Conservation (phyloP, 2,329 filamentous ascomycete species). For the Westerdykella sp. region DNA sequence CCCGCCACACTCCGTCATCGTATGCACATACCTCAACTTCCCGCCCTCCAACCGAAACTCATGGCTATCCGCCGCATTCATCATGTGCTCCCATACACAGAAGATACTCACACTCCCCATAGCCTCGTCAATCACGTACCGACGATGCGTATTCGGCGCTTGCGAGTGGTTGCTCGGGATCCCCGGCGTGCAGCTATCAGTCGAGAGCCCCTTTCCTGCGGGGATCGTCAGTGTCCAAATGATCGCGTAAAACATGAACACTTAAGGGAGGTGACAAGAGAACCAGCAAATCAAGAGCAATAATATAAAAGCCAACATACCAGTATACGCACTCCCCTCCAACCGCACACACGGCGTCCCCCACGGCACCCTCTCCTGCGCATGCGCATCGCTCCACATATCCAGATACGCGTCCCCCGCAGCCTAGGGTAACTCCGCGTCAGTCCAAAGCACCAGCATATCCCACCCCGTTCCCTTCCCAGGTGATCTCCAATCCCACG, state of each 20-base stretch:
- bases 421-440: slow-evolving; percentile 4
- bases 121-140: slow-evolving; percentile 19
- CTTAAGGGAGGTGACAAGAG: no score
- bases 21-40: slow-evolving; percentile 15
- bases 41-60: slow-evolving; percentile 19
- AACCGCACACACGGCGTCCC: slow-evolving; percentile 16
- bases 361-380: slow-evolving; percentile 14
- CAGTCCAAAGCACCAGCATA: no score
- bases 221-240: no score
- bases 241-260: no score
- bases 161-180: slow-evolving; percentile 13
- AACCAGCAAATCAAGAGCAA: no score
- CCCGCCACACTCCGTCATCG: slow-evolving; percentile 11
- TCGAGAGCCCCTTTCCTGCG: slow-evolving; percentile 4
- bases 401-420: slow-evolving; percentile 9
- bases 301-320: neutral
- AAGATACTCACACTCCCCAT: slow-evolving; percentile 20
- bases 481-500: no score
- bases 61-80: slow-evolving; percentile 20
- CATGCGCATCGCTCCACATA: slow-evolving; percentile 14
- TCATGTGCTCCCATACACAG: slow-evolving; percentile 22
- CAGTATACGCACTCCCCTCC: slow-evolving; percentile 18
- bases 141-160: slow-evolving; percentile 8
- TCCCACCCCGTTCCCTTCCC: no score
- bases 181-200: slow-evolving; percentile 16